A percentile compares a stretch with the other conserved stretches of the same genome.
Conservation (phyloP, 441 rosid species). For the Macaranga tanarius region DNA sequence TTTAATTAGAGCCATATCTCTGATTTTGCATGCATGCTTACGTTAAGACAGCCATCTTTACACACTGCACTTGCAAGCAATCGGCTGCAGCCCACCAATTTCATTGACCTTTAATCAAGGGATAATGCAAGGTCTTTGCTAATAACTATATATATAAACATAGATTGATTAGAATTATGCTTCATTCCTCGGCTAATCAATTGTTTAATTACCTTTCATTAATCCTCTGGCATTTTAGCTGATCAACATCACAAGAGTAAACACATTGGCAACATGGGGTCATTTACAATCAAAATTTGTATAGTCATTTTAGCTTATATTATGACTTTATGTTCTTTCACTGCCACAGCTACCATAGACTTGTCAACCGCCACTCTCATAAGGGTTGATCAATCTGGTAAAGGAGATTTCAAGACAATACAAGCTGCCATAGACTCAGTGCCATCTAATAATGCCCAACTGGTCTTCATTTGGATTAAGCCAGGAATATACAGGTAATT, state of each 20-base stretch:
- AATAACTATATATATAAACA: slow-evolving; percentile 14
- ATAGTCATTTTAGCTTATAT: slow-evolving; percentile 18
- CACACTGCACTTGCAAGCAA: slow-evolving; percentile 33
- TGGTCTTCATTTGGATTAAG: slow-evolving; percentile 51
- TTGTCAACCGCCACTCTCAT: slow-evolving; percentile 46
- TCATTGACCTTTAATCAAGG: slow-evolving; percentile 19
- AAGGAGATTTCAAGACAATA: slow-evolving; percentile 60
- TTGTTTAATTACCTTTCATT: neutral
- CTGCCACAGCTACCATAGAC: slow-evolving; percentile 29
- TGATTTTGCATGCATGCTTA: slow-evolving; percentile 10
- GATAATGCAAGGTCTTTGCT: neutral
- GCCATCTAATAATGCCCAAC: slow-evolving; percentile 44
- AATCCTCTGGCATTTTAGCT: neutral
- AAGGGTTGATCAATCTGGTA: slow-evolving; percentile 63
- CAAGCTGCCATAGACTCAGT: slow-evolving; percentile 69
- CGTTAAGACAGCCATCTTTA: slow-evolving; percentile 25
- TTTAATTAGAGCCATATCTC: neutral
- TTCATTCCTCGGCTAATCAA: slow-evolving; percentile 27
- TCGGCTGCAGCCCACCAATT: slow-evolving; percentile 32
- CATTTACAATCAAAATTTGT: slow-evolving; percentile 26
- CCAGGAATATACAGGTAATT: slow-evolving; percentile 67
- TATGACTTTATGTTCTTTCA: slow-evolving; percentile 14
- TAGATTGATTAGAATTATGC: slow-evolving; percentile 13
- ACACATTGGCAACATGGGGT: slow-evolving; percentile 34
- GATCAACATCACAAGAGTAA: neutral